Evolutionary conservation across 805 yeast species (phyloP).

Genomic region (Blastobotrys chiropterorum): DNA sequence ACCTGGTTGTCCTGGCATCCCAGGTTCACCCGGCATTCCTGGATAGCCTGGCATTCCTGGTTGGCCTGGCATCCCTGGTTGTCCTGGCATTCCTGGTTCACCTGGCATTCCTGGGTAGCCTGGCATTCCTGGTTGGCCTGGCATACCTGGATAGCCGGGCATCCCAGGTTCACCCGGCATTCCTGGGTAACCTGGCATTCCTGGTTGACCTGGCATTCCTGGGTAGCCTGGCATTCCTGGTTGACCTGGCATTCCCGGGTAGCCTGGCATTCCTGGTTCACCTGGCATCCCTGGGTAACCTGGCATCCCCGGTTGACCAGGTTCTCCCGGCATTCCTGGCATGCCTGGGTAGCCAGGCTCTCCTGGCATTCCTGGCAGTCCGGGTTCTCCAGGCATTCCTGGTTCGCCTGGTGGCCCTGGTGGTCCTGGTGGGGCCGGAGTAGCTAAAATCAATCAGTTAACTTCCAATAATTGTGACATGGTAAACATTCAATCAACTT

Average conservation of each 20-base stretch:
- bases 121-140: neutral
- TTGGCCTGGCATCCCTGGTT: neutral
- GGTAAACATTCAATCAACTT: neutral
- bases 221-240: neutral
- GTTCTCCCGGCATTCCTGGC: slow-evolving; percentile 8
- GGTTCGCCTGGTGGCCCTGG: neutral
- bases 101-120: neutral
- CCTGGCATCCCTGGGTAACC: neutral
- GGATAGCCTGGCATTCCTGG: neutral
- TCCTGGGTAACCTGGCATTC: neutral
- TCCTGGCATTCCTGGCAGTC: slow-evolving; percentile 3
- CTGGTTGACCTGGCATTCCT: neutral
- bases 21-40: neutral
- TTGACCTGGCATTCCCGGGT: neutral
- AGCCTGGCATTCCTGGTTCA: neutral
- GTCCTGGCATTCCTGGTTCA: neutral
- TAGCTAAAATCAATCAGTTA: neutral
- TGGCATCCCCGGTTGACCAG: neutral
- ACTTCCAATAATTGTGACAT: too few relatives aligned
- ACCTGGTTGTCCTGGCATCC: neutral
- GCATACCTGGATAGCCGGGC: neutral
- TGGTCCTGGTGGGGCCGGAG: neutral
- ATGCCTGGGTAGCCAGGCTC: slow-evolving; percentile 2
- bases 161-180: neutral
- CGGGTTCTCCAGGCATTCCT: slow-evolving; percentile 6